Evolutionary conservation across 192 early-diverging fungal species (phyloP), one percentile per base, ranked within the genome.

Genomic region (Entomortierella parvispora): DNA sequence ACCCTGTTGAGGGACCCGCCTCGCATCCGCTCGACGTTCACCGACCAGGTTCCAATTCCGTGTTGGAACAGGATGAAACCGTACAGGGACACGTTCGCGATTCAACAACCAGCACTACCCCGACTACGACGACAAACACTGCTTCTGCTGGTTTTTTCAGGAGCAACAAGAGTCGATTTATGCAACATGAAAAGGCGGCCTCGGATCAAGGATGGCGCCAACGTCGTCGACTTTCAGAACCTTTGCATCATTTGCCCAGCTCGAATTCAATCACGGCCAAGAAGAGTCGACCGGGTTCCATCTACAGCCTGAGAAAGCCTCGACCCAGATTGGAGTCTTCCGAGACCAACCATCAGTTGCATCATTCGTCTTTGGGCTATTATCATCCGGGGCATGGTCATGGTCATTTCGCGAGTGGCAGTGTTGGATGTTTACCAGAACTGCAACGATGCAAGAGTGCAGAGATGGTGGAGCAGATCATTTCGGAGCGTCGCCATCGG

Each of bases 201-300:
- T 77, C 74, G 3, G 61, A 77, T 14, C 65, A 68, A 62, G 65
- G 55, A 8, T 20, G 50, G 7, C 60, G 61, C 17, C 65, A 68
- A 42, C 59, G 58, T 31, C 74, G 74, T 42, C 65, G 74, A 26
- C 65, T 77, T 0, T 77, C 74, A 5, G 74, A 77, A 37, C 74
- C 74, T 8, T 22, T 77, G 22, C 60, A 68, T 26, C 59, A 64
- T 51, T 40, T 63, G 28, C 28, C 58, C 9, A 52, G 48, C 28
- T 29, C 18, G 2, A 58, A 37, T 40, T 63, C 74, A 0, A 26
- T 64, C 17, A 25, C 65, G 1, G 49, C 48, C 3, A 77, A 68
- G 25, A 63, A 64, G 40, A 68, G 29, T 28, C 58, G 74, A 25
- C 74, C 74, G 23, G 66, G 65, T 1, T 77, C 74, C 0, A 77